Percentiles rank a stretch among this genome's conserved stretches.
phyloP scores from a whole-genome alignment of 345 rosid species.

The Murraya paniculata region DNA sequence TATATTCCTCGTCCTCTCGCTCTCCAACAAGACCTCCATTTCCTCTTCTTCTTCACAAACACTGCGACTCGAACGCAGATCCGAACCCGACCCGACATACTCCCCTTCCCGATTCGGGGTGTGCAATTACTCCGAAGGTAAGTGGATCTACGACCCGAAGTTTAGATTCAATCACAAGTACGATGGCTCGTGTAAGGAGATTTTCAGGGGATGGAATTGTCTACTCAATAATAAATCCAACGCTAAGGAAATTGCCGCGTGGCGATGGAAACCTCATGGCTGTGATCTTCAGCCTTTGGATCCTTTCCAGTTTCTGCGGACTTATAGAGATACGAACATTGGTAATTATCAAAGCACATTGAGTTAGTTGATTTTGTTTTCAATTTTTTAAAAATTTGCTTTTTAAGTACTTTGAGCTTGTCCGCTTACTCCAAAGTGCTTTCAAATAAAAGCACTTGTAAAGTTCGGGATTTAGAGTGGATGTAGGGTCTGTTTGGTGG shows the following conservation, averaged over 20 bases:
- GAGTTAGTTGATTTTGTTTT: not conserved
- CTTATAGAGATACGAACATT: conserved; percentile 58
- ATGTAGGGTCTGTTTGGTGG: too few species aligned
- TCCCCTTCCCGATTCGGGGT: not conserved
- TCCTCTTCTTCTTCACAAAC: conserved; percentile 38
- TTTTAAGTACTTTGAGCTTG: too few species aligned
- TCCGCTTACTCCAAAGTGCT: not conserved
- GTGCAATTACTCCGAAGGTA: conserved; percentile 70
- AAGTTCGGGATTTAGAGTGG: too few species aligned
- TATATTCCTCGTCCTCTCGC: conserved; percentile 50
- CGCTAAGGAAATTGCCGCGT: conserved; percentile 49
- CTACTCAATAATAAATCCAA: conserved; percentile 63
- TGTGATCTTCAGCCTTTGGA: conserved; percentile 67
- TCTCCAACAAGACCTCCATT: conserved; percentile 40
- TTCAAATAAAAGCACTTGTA: not conserved
- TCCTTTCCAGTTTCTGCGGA: conserved; percentile 50
- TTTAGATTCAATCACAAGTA: conserved; percentile 33
- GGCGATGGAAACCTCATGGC: conserved; percentile 81
- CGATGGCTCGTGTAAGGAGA: conserved; percentile 72
- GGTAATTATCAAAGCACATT: conserved; percentile 39
- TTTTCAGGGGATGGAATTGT: conserved; percentile 97
- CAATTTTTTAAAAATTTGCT: too few species aligned
- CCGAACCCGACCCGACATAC: not conserved
- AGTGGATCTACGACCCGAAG: conserved; percentile 69
- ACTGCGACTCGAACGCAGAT: conserved; percentile 10